These are phyloP conservation scores for Lactifluus pinguis DNA, from an alignment of 768 basidiomycete genomes.

Conservation along the genomic window DNA sequence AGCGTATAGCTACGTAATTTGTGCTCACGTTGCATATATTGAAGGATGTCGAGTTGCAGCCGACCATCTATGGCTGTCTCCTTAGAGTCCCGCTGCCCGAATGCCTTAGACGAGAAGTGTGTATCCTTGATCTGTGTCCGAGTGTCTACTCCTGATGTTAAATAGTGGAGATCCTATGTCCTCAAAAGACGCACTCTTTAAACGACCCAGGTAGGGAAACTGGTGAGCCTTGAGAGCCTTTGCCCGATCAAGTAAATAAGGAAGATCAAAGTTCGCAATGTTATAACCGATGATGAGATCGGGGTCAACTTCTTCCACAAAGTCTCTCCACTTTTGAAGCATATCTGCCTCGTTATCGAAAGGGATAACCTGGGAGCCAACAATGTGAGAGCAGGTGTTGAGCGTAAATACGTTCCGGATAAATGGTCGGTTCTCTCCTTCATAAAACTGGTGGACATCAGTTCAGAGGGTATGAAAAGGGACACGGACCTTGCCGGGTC, in stretches of 20 bases:
- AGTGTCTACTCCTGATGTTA: constrained; percentile 37
- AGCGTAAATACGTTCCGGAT: constrained; percentile 95
- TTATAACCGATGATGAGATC: constrained; percentile 98
- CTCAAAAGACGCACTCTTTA: constrained; percentile 1
- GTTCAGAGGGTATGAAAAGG: neutral
- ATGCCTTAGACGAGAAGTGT: constrained; percentile 97
- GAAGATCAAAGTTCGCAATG: constrained; percentile 88
- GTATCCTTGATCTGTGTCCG: constrained; percentile 83
- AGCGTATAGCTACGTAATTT: constrained; percentile 95
- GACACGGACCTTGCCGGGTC: constrained; percentile 72
- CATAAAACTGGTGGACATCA: neutral
- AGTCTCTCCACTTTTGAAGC: constrained; percentile 82
- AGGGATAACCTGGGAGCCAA: constrained; percentile 91
- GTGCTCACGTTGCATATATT: constrained; percentile 98
- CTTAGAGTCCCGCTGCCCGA: constrained; percentile 94
- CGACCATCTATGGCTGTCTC: constrained; percentile 87
- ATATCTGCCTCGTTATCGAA: constrained; percentile 68
- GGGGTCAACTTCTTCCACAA: constrained; percentile 83
- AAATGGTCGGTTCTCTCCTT: constrained; percentile 89
- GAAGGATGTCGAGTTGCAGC: constrained; percentile 89
- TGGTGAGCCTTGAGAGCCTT: constrained; percentile 60
- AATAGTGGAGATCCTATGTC: neutral
- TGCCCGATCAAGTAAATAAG: constrained; percentile 90
- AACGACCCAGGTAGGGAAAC: constrained; percentile 65
- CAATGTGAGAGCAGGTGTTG: constrained; percentile 89